Percentiles rank a stretch among this genome's conserved stretches.
Evolutionary conservation across 2,329 filamentous ascomycete species (phyloP).

Genomic region (Zasmidium cellare): DNA sequence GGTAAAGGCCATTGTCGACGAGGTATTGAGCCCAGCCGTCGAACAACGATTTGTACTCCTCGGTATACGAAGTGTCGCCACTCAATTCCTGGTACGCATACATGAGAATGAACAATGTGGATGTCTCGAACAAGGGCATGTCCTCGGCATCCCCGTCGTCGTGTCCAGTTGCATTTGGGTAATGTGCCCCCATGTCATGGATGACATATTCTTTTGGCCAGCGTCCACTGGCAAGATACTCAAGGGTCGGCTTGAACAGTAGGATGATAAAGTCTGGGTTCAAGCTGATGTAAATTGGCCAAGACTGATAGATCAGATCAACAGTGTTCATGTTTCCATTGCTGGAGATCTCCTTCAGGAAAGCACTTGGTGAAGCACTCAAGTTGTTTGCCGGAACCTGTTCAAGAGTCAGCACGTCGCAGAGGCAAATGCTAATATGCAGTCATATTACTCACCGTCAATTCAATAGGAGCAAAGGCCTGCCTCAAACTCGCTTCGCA

Average conservation of each 20-base stretch:
- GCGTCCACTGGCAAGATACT: constrained; percentile 25
- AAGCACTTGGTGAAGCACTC: constrained; percentile 34
- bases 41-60: constrained; percentile 51
- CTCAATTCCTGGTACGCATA: constrained; percentile 58
- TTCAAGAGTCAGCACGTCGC: neutral
- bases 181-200: constrained; percentile 28
- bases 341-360: constrained; percentile 59
- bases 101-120: constrained; percentile 57
- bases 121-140: constrained; percentile 48
- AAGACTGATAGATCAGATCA: constrained; percentile 34
- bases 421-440: neutral
- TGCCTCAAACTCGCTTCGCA: constrained; percentile 30
- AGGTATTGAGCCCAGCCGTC: constrained; percentile 57
- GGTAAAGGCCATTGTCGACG: constrained; percentile 53
- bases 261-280: constrained; percentile 26
- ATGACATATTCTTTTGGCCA: constrained; percentile 25
- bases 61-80: constrained; percentile 49
- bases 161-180: constrained; percentile 30
- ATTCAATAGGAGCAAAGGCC: constrained; percentile 28
- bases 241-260: constrained; percentile 21
- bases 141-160: constrained; percentile 46
- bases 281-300: constrained; percentile 32
- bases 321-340: constrained; percentile 36
- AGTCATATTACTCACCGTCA: constrained; percentile 23
- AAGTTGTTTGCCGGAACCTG: constrained; percentile 24